These are phyloP conservation scores for Leonotis leonurus DNA, from an alignment of 257 asterid species.

Conservation along the genomic window DNA sequence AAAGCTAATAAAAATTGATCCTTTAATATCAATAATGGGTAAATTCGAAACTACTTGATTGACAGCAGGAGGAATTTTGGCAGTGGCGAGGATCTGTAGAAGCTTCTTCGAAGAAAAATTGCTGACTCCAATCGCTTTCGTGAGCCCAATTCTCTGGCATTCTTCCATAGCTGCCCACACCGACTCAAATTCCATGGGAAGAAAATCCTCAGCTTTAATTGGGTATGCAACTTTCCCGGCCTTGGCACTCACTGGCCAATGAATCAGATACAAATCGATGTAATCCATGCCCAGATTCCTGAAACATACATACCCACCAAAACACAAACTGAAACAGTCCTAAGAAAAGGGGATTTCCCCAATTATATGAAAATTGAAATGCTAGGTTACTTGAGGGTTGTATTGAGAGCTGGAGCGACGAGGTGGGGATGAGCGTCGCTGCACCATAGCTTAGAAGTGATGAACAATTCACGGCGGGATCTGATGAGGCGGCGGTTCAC, in stretches of 20 bases:
- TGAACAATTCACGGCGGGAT: slow-evolving; percentile 43
- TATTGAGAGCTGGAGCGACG: slow-evolving; percentile 39
- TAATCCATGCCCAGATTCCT: slow-evolving; percentile 29
- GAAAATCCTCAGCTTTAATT: slow-evolving; percentile 27
- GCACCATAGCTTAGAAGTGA: slow-evolving; percentile 63
- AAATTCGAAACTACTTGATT: slow-evolving; percentile 39
- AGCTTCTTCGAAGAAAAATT: slow-evolving; percentile 37
- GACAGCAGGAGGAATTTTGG: slow-evolving; percentile 55
- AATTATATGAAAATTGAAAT: background rate
- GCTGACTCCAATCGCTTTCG: slow-evolving; percentile 40
- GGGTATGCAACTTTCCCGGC: slow-evolving; percentile 30
- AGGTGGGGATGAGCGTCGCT: slow-evolving; percentile 47
- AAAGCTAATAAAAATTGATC: background rate
- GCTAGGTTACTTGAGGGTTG: slow-evolving; percentile 22
- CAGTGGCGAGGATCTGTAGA: slow-evolving; percentile 19
- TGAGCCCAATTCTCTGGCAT: slow-evolving; percentile 31
- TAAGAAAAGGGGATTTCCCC: background rate
- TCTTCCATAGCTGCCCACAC: slow-evolving; percentile 48
- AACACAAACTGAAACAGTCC: background rate
- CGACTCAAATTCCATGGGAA: slow-evolving; percentile 20
- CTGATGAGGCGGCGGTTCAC: slow-evolving; percentile 25
- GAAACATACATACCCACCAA: background rate
- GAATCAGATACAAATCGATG: slow-evolving; percentile 39
- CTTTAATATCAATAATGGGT: background rate
- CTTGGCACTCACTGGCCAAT: slow-evolving; percentile 41